Conservation (phyloP, 148 eudicot species). For the Diospyros kaki region DNA sequence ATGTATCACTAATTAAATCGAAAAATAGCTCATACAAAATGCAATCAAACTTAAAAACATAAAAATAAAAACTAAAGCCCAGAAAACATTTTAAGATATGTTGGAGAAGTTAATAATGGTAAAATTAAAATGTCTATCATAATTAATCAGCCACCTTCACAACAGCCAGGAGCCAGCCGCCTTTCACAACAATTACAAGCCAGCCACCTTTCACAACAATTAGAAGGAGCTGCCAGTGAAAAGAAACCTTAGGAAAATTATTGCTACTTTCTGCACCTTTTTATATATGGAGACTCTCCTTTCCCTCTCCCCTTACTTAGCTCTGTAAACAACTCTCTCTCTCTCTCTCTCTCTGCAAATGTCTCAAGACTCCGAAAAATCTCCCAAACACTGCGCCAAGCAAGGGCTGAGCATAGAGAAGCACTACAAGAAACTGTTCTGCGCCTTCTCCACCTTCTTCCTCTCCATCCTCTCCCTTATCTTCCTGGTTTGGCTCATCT, state of each 20-base stretch:
- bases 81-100: background rate
- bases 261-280: constrained; percentile 16
- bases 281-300: background rate
- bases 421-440: constrained; percentile 58
- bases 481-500: constrained; percentile 58
- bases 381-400: constrained; percentile 85
- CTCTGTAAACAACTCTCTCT: constrained; percentile 14
- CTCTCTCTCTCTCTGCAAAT: constrained; percentile 31
- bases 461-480: constrained; percentile 53
- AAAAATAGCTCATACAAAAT: no score
- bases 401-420: constrained; percentile 41
- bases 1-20: no score
- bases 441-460: constrained; percentile 41
- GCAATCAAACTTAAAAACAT: no score
- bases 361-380: constrained; percentile 54
- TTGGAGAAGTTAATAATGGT: constrained; percentile 1
- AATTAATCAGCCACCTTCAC: background rate
- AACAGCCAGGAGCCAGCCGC: constrained; percentile 7
- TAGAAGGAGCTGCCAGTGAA: constrained; percentile 19
- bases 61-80: background rate
- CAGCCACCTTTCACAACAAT: background rate
- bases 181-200: constrained; percentile 25
- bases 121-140: background rate
- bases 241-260: constrained; percentile 18
- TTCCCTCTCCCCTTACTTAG: constrained; percentile 21